Base-by-base conservation (phyloP, 108 stramenopile species). In the Ochromonas danica region DNA sequence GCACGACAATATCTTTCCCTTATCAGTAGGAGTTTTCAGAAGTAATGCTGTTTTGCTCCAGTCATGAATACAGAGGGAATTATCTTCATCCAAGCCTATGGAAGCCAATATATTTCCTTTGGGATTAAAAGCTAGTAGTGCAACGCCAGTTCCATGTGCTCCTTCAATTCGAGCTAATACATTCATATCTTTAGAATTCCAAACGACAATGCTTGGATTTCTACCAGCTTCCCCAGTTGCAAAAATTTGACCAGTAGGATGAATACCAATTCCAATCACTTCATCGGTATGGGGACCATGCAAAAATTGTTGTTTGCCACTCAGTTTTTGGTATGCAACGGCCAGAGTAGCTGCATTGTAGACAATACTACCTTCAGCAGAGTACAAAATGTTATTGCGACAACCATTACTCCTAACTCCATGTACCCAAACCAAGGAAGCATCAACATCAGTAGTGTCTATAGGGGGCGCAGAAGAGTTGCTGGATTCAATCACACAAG, bases 221-320 rank as follows among this genome's bases (percentile, higher is more conserved):
- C 72, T 27, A 31, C 72, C 72, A 36, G 72, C 72, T 75, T 75
- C 72, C 3, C 63, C 63, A 27, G 72, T 75, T 10, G 72, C 72
- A 41, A 75, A 75, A 10, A 75, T 75, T 60, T 75, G 72, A 41
- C 72, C 72, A 6, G 72, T 33, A 6, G 72, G 72, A 36, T 75
- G 72, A n/a, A 33, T 33, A 10, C 14, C 40, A 10, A 75, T 75
- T 6, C 72, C 25, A 6, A 75, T 42, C 3, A 75, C 41, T 31
- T 75, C 72, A 41, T 75, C 72, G 17, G 10, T 39, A 36, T 75
- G 72, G 3, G 72, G 27, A 25, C 72, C 72, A 3, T 75, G n/a
- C 10, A 75, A 41, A 36, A 75, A 75, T 27, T 27, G 36, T 33
- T 75, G 72, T 41, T 75, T 39, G 28, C 72, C 72, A 57, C n/a